Percentiles rank a stretch among this genome's conserved stretches.
These are phyloP conservation scores for Pichia sp. DNA, from an alignment of 1,139 yeast genomes.

Conservation along the genomic window DNA sequence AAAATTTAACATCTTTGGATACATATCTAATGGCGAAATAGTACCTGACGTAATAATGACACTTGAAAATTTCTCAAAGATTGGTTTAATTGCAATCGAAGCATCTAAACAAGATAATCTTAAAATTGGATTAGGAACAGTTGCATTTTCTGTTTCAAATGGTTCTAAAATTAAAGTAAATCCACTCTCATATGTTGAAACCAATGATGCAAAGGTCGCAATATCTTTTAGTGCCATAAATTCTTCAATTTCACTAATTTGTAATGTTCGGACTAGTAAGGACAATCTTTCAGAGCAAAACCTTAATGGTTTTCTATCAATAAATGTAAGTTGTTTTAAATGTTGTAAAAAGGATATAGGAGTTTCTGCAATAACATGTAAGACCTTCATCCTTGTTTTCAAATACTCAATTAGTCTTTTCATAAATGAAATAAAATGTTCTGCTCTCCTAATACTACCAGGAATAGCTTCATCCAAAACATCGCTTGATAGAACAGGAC, in stretches of 20 bases:
- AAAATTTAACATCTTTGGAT: constrained; percentile 93
- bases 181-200: constrained; percentile 91
- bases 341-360: constrained; percentile 91
- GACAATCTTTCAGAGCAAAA: constrained; percentile 91
- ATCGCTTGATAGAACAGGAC: constrained; percentile 83
- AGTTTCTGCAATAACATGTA: constrained; percentile 95
- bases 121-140: constrained; percentile 96
- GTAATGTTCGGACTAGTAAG: constrained; percentile 80
- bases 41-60: constrained; percentile 97
- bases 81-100: constrained; percentile 95
- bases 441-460: constrained; percentile 94
- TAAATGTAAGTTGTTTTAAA: constrained; percentile 85
- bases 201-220: constrained; percentile 93
- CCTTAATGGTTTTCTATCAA: constrained; percentile 83
- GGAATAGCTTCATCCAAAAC: constrained; percentile 89
- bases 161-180: constrained; percentile 91
- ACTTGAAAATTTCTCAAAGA: constrained; percentile 88
- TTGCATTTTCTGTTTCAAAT: constrained; percentile 92
- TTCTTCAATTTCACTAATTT: constrained; percentile 83
- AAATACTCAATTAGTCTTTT: constrained; percentile 89
- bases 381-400: constrained; percentile 94
- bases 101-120: constrained; percentile 96
- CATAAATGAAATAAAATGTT: constrained; percentile 88
- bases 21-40: constrained; percentile 97
- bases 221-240: constrained; percentile 89